Evolutionary conservation across 2,329 filamentous ascomycete genomes (phyloP), one percentile per base, ranked within the genome.

Genomic region (Aureobasidium vineae): DNA sequence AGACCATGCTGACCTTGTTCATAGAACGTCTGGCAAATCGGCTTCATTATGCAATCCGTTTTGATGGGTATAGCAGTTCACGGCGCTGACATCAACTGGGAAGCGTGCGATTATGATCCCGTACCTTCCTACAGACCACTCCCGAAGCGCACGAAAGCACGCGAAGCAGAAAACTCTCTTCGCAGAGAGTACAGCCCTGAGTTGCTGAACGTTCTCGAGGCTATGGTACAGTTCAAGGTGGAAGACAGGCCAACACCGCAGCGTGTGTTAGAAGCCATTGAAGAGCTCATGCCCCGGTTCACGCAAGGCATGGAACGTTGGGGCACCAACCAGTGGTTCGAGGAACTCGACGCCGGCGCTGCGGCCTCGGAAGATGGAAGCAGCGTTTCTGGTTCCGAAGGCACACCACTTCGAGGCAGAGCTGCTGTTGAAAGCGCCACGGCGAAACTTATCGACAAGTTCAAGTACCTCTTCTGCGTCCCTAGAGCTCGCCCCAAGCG

Each of bases 11-110:
- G n/a, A 53, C 19, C 13, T 1, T 53, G 8, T 31, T 10, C 15
- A 15, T 31, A 53, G 50, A 53, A 56, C 36, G 19, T 56, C 36
- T 56, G 52, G 52, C 52, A 56, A 3, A 56, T 56, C 15, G 52
- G 52, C 21, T 56, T 19, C 21, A 41, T 41, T 10, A 40, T 56
- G 52, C 52, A 23, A 11, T 26, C n/a, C 33, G 13, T 56, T 19
- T 8, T 56, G 8, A 56, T 56, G 52, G 33, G 52, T 1, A 8
- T 26, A 23, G 33, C 3, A 16, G 10, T 5, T 4, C n/a, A 41
- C 2, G 10, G 4, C 33, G 8, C 3, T 4, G 52, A 56, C 7
- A 56, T 36, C 11, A 5, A 15, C 5, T 38, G 36, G 36, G 21
- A 40, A 13, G 13, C 21, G 2, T 13, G 13, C 5, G 15, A 53